Conservation (phyloP, 331 rosid genomes). For the Phaseolus coccineus region DNA sequence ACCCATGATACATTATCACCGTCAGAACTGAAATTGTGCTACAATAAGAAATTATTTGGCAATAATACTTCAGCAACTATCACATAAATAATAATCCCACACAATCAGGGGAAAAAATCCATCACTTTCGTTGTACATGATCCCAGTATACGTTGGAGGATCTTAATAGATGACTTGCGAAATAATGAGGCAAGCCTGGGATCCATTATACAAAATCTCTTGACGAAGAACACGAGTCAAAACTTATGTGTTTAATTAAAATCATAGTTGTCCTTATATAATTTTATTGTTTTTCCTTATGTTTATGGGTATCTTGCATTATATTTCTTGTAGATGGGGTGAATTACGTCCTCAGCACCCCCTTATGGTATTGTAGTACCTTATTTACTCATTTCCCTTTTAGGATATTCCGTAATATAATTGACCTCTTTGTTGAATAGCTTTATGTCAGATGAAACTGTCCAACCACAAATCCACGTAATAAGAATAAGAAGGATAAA, state of each 20-base stretch:
- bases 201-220: conserved; percentile 41
- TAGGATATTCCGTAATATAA: neutral
- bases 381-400: neutral
- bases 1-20: conserved; percentile 29
- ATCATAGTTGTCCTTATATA: neutral
- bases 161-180: conserved; percentile 34
- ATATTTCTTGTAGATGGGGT: neutral
- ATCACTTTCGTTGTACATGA: conserved; percentile 6
- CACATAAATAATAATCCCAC: neutral
- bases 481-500: too few relatives aligned
- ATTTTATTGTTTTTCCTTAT: neutral
- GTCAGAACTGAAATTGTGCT: conserved; percentile 27
- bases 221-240: neutral
- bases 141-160: neutral
- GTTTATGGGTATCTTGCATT: neutral
- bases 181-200: conserved; percentile 42
- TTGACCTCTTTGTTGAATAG: neutral
- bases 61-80: conserved; percentile 36
- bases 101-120: conserved; percentile 6
- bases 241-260: neutral
- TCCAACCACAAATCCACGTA: too few relatives aligned
- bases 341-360: neutral
- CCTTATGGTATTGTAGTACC: neutral
- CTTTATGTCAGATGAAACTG: neutral
- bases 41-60: conserved; percentile 9